These are phyloP conservation scores for Sechiopsis laciniata DNA, from an alignment of 306 rosid species.

Conservation along the genomic window DNA sequence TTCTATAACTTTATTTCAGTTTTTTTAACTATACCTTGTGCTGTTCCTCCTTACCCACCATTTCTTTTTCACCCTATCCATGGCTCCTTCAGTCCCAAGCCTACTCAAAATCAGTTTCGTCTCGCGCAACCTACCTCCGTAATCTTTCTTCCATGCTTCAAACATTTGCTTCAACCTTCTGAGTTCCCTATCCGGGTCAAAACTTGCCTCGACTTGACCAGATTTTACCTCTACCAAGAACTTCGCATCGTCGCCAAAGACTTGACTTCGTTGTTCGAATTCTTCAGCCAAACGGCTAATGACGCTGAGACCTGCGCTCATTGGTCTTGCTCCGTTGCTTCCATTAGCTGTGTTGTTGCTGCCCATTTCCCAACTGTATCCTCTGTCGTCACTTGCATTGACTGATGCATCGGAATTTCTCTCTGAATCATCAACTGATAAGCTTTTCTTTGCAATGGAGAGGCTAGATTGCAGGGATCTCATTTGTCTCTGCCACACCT, in stretches of 20 bases:
- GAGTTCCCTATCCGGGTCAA: constrained; percentile 84
- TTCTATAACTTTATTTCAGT: background rate
- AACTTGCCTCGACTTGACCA: constrained; percentile 89
- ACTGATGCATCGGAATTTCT: constrained; percentile 91
- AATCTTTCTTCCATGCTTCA: constrained; percentile 97
- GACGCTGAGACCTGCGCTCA: constrained; percentile 95
- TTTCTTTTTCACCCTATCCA: constrained; percentile 64
- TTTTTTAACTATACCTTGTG: constrained; percentile 57
- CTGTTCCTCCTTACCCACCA: constrained; percentile 99
- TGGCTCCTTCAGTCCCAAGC: constrained; percentile 74
- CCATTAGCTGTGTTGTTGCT: constrained; percentile 58
- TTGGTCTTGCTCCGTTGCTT: constrained; percentile 80
- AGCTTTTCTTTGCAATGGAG: constrained; percentile 96
- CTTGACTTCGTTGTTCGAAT: constrained; percentile 97
- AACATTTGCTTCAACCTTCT: constrained; percentile 95
- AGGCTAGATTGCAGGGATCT: constrained; percentile 97
- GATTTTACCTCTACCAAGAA: constrained; percentile 99
- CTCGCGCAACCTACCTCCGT: constrained; percentile 73
- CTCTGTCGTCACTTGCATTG: constrained; percentile 77
- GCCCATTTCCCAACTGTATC: constrained; percentile 67
- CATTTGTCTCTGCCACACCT: constrained; percentile 99
- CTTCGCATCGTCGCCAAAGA: constrained; percentile 96
- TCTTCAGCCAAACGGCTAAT: constrained; percentile 93
- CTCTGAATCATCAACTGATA: constrained; percentile 79
- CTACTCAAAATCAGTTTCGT: constrained; percentile 73